Evolutionary conservation across 208 protist genomes (phyloP).

Genomic region (Trypanosoma grayi): DNA sequence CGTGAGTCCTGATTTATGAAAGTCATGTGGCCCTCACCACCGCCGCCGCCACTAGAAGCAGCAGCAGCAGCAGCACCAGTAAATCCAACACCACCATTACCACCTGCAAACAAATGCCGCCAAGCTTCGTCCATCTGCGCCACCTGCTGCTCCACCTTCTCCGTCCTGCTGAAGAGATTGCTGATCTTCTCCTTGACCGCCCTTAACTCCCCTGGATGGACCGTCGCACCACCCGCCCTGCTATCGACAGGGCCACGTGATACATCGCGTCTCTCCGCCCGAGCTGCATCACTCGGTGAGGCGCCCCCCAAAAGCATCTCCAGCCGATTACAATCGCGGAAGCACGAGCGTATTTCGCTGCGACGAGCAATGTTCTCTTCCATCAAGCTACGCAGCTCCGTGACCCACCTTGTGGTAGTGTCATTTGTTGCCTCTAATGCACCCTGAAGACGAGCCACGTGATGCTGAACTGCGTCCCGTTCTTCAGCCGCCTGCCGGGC

Average conservation of each 20-base stretch:
- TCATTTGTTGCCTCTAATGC: conserved; percentile 41
- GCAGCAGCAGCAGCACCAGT: too few species aligned
- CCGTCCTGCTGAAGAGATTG: conserved; percentile 35
- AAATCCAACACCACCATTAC: too few species aligned
- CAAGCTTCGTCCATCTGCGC: conserved; percentile 30
- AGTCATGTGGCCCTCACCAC: neutral
- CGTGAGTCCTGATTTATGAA: neutral
- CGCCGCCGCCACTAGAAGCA: neutral
- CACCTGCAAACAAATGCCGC: neutral
- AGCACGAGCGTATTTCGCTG: conserved; percentile 57
- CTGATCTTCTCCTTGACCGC: conserved; percentile 39
- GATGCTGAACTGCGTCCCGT: conserved; percentile 32
- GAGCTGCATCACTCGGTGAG: too few species aligned
- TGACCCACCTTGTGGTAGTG: conserved; percentile 27
- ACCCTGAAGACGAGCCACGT: conserved; percentile 56
- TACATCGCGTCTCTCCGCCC: too few species aligned
- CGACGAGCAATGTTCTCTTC: conserved; percentile 41
- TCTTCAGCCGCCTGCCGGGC: conserved; percentile 22
- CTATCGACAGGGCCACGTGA: too few species aligned
- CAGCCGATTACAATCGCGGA: conserved; percentile 70
- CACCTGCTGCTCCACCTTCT: conserved; percentile 38
- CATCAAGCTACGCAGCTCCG: conserved; percentile 46
- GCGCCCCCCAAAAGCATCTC: conserved; percentile 52
- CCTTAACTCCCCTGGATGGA: conserved; percentile 30
- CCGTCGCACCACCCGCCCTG: conserved; percentile 1